Evolutionary conservation across 371 early-diverging fungal genomes (phyloP), one percentile per base, ranked within the genome.

Genomic region (Funneliformis caledonium): DNA sequence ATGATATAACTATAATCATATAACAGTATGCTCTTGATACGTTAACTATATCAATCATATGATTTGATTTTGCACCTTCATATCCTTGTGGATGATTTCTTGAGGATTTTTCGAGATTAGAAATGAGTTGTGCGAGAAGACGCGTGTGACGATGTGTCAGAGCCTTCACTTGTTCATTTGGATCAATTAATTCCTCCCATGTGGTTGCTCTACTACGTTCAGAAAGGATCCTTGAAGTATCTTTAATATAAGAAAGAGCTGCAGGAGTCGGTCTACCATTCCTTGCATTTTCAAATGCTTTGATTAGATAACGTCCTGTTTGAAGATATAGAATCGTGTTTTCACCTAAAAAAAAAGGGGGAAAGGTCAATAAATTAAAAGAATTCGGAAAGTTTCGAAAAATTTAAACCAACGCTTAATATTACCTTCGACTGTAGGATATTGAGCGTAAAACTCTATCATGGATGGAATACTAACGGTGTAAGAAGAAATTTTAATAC

Each of bases 21-120:
- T 91, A 90, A 76, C 91, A 87, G 73, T 92, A 91, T 22, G 92
- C 92, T 47, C 85, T 84, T 33, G 90, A 88, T 72, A 91, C 85
- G 48, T 88, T 86, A 80, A 82, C 86, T 83, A 90, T 88, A 45
- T 88, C 90, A n/a, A 69, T 69, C 69, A 69, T 69, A 69, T 69
- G 33, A 7, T 69, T 43, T 8, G 69, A 33, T 69, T 43, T 69
- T n/a, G 69, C 33, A 12, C 68, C 43, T 19, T 68, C n/a, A 42
- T 68, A 42, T 1, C 43, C 43, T 37, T 43, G 14, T 16, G 45
- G 69, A 69, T 69, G 69, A 42, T 2, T 69, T 69, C 16, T 12
- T 42, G 69, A 33, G 3, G 45, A 45, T 42, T 33, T 43, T 69
- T 69, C 69, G 14, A 69, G n/a, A 43, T n/a, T 42, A 9, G 45